phyloP scores from a whole-genome alignment of 106 monocot genomes.

The Ottelia alismoides region DNA sequence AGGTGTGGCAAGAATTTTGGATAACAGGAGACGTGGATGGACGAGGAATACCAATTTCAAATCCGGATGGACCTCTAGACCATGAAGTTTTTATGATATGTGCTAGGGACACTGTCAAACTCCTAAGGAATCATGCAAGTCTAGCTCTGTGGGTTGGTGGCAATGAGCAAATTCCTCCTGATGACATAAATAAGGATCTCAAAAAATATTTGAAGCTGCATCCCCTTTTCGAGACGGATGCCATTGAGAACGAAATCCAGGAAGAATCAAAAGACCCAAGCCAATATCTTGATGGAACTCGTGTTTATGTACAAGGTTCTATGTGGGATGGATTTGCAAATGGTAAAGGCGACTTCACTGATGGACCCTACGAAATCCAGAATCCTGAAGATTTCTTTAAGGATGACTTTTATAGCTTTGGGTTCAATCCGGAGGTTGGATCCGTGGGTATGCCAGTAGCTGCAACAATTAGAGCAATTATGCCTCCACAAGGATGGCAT shows the following conservation, averaged over 20 bases:
- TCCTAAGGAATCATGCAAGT: constrained; percentile 87
- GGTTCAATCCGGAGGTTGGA: constrained; percentile 96
- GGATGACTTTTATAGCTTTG: constrained; percentile 68
- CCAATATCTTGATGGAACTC: constrained; percentile 89
- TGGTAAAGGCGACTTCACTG: constrained; percentile 86
- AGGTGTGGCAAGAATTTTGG: constrained; percentile 99
- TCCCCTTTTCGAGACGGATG: constrained; percentile 31
- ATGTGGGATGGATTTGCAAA: constrained; percentile 99
- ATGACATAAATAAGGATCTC: constrained; percentile 66
- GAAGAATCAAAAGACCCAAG: constrained; percentile 62
- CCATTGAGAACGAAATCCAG: constrained; percentile 6
- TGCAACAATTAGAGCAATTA: constrained; percentile 85
- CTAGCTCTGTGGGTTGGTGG: constrained; percentile 98
- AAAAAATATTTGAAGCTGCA: constrained; percentile 66
- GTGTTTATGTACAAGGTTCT: constrained; percentile 78
- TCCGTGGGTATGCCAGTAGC: constrained; percentile 93
- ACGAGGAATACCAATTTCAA: constrained; percentile 76
- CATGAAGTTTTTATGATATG: constrained; percentile 88
- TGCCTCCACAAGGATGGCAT: constrained; percentile 88
- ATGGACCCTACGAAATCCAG: constrained; percentile 95
- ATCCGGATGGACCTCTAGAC: constrained; percentile 89
- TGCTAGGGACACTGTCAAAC: constrained; percentile 85
- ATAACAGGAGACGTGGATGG: constrained; percentile 97
- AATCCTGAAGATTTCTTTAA: constrained; percentile 87
- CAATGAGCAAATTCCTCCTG: constrained; percentile 88